Evolutionary conservation across 1,139 yeast genomes (phyloP).

Genomic region (Lodderomyces jiufengensis): DNA sequence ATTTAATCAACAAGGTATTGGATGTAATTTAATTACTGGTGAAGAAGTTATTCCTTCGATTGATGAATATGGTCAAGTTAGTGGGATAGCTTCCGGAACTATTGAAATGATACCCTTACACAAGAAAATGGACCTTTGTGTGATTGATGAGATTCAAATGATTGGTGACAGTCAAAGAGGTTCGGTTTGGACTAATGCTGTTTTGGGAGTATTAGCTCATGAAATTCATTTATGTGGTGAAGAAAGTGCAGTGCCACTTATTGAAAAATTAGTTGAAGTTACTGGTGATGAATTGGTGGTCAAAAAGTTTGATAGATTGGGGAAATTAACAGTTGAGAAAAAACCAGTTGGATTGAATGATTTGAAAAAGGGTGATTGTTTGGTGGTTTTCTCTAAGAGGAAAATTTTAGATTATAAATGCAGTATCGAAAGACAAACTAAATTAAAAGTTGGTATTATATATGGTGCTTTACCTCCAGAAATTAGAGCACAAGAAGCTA

Average conservation of each 20-base stretch:
- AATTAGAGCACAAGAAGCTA: constrained; percentile 82
- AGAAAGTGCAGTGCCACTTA: constrained; percentile 67
- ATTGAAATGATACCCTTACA: constrained; percentile 84
- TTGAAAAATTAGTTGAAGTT: constrained; percentile 52
- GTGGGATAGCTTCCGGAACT: constrained; percentile 81
- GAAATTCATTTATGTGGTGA: constrained; percentile 95
- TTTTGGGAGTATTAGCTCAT: constrained; percentile 80
- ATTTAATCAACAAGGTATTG: constrained; percentile 59
- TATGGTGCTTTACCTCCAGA: constrained; percentile 98
- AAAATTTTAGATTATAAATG: constrained; percentile 64
- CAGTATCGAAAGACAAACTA: constrained; percentile 57
- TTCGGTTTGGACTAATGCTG: constrained; percentile 92
- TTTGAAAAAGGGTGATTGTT: constrained; percentile 75
- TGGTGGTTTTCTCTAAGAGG: constrained; percentile 80
- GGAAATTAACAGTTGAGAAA: constrained; percentile 59
- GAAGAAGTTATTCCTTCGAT: constrained; percentile 79
- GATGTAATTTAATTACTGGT: constrained; percentile 88
- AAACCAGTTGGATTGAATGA: constrained; percentile 26
- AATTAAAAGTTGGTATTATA: constrained; percentile 76
- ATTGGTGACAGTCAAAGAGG: constrained; percentile 78
- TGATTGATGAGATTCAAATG: constrained; percentile 96
- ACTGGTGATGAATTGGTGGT: constrained; percentile 81
- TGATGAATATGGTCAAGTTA: constrained; percentile 66
- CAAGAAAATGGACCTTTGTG: constrained; percentile 76
- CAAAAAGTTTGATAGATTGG: constrained; percentile 68